A percentile compares a stretch with the other conserved stretches of the same genome.
Evolutionary conservation across 176 grass and related monocot species (phyloP).

Genomic region (Microstegium vimineum): DNA sequence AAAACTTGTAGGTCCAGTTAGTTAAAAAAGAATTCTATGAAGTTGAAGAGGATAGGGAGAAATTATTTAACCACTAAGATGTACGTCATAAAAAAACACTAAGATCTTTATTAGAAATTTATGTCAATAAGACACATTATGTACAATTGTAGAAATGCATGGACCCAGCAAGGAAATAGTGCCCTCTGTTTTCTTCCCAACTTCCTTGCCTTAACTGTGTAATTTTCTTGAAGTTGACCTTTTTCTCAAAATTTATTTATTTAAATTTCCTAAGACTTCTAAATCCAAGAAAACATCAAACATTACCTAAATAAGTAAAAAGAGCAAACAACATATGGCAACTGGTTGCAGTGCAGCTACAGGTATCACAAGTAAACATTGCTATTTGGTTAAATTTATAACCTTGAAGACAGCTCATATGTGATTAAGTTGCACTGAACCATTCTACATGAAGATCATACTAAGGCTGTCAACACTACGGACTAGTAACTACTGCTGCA

Average conservation of each 20-base stretch:
- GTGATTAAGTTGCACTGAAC: not conserved
- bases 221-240: not conserved
- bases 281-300: not conserved
- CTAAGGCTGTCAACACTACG: not conserved
- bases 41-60: not conserved
- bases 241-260: not conserved
- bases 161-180: not conserved
- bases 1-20: not conserved
- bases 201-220: not conserved
- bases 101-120: not conserved
- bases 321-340: not conserved
- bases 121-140: not conserved
- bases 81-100: not conserved
- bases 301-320: not conserved
- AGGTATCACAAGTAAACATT: not conserved
- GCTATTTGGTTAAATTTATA: not conserved
- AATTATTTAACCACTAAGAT: not conserved
- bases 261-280: not conserved
- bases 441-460: not conserved
- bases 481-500: not conserved
- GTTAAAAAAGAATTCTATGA: not conserved
- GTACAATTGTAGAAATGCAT: slow-evolving; percentile 2
- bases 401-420: not conserved
- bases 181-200: not conserved
- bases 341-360: not conserved